Base-by-base conservation (phyloP, 2,329 filamentous ascomycete genomes). In the Zymoseptoria crescenta region DNA sequence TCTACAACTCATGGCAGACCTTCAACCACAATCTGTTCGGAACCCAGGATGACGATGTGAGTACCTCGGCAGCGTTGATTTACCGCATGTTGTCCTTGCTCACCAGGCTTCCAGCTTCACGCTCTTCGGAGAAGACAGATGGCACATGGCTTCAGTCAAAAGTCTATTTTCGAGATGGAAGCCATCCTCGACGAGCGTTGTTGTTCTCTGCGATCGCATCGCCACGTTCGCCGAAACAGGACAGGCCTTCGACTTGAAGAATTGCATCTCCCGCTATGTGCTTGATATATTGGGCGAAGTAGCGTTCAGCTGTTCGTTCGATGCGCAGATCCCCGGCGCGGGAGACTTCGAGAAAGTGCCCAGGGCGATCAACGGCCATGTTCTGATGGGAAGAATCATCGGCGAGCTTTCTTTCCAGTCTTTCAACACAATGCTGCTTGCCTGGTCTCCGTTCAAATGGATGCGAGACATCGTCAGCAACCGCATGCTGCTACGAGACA, bases 341-440 rank as follows among this genome's bases (percentile, higher is more conserved):
- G 56, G 54, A 27, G 55, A 55, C 41, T 45, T 51, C 2, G 51
- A 60, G 24, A 53, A 55, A 41, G 52, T 60, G 8, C 55, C 51
- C 7, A 19, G 29, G 19, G 58, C 53, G 1, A 57, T 29, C 6
- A 55, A 57, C 35, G 13, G 24, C 9, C 9, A 41, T 57, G 19
- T 52, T 19, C 16, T 60, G 45, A 51, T n/a, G 50, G 56, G 50
- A 53, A 50, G 54, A 19, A 57, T 27, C 20, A 28, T 50, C 28
- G 50, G 50, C 2, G 50, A 52, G 50, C 50, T 52, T 29, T 21
- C 50, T 2, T 52, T 52, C 50, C 50, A 52, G 28, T 9, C 50
- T 8, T n/a, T 52, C 1, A 52, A 52, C 50, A 52, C 21, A n/a
- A 52, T 8, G 7, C 50, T 52, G 24, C 50, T 52, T 21, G 50